phyloP scores from a whole-genome alignment of 2,329 filamentous ascomycete species.

The Zymoseptoria crescenta region DNA sequence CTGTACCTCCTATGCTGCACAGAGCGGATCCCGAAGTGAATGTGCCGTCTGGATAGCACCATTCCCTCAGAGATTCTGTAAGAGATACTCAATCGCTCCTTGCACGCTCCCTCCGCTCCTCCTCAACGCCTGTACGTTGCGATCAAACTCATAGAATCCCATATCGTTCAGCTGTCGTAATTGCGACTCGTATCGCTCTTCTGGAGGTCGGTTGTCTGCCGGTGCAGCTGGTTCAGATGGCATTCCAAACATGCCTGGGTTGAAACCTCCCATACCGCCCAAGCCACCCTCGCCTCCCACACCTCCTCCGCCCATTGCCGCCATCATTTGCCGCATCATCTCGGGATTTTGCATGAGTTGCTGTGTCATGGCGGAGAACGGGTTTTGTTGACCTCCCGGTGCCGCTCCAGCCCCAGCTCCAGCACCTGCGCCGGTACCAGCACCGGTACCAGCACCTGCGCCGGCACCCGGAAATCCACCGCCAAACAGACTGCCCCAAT shows the following conservation, averaged over 20 bases:
- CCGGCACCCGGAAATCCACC: constrained; percentile 7
- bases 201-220: constrained; percentile 76
- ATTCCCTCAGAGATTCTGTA: constrained; percentile 18
- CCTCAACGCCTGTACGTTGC: constrained; percentile 80
- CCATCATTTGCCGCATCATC: constrained; percentile 45
- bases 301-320: constrained; percentile 47
- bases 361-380: constrained; percentile 40
- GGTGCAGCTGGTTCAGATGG: constrained; percentile 45
- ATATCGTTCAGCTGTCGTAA: constrained; percentile 93
- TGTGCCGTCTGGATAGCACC: constrained; percentile 6
- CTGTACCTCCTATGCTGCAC: constrained; percentile 18
- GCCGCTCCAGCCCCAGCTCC: constrained; percentile 24
- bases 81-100: constrained; percentile 72
- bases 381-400: constrained; percentile 32
- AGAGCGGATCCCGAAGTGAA: constrained; percentile 2
- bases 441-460: constrained; percentile 14
- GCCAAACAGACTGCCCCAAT: constrained; percentile 56
- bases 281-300: constrained; percentile 30
- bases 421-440: constrained; percentile 23
- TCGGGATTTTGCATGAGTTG: constrained; percentile 52
- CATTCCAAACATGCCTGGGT: constrained; percentile 36
- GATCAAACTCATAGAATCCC: constrained; percentile 96
- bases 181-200: constrained; percentile 87
- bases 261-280: constrained; percentile 30
- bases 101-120: constrained; percentile 90